Percentiles rank a stretch among this genome's conserved stretches.
Conservation (phyloP, 306 rosid genomes). For the Vachellia collinsii region DNA sequence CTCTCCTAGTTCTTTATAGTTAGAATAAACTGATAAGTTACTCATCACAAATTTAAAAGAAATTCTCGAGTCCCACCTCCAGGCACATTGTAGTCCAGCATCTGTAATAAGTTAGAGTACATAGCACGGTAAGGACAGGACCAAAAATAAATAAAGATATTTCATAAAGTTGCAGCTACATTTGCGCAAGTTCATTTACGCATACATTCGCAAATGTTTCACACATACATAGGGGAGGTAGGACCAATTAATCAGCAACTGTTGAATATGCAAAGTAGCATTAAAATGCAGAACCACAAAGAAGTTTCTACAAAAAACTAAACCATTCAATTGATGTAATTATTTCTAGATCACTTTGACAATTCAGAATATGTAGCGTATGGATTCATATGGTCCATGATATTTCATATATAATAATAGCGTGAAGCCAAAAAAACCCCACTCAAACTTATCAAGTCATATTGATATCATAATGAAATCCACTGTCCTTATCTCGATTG, state of each 20-base stretch:
- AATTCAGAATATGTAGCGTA: neutral
- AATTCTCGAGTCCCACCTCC: slow-evolving; percentile 62
- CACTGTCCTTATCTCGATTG: neutral
- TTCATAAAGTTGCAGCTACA: neutral
- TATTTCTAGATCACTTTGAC: slow-evolving; percentile 3
- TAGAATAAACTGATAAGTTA: slow-evolving; percentile 10
- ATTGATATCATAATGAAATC: neutral
- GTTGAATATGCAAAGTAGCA: neutral
- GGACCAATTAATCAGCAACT: slow-evolving; percentile 8
- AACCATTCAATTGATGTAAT: neutral
- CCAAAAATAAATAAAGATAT: slow-evolving; percentile 1
- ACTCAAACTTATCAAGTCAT: neutral
- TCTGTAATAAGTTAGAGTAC: slow-evolving; percentile 38
- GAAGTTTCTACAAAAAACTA: slow-evolving; percentile 24
- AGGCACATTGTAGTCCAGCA: slow-evolving; percentile 94
- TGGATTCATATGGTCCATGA: neutral
- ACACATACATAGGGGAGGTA: neutral
- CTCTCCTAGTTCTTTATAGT: neutral
- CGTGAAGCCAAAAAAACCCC: neutral
- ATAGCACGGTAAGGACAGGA: slow-evolving; percentile 29
- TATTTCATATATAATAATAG: neutral
- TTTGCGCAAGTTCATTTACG: neutral
- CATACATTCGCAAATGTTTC: neutral
- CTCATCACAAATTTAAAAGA: slow-evolving; percentile 28
- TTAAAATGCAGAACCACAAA: slow-evolving; percentile 9